Conservation (phyloP, 306 rosid species). For the Pueraria montana region DNA sequence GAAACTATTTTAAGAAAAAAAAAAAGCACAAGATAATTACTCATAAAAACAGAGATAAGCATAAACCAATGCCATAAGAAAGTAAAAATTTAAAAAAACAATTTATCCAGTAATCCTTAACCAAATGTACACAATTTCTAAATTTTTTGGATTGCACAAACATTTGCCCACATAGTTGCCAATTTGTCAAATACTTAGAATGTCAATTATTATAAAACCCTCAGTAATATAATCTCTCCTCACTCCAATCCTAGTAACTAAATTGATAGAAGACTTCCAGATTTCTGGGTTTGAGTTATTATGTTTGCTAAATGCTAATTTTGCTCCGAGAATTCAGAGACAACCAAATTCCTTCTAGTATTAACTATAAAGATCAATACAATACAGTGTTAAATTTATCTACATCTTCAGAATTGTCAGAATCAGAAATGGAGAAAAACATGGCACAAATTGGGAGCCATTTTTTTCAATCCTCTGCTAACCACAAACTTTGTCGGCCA, state of each 20-base stretch:
- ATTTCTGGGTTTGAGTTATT: background rate
- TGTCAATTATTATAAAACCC: constrained; percentile 10
- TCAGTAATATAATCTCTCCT: background rate
- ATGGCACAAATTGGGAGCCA: background rate
- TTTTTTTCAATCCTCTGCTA: background rate
- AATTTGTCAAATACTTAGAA: constrained; percentile 24
- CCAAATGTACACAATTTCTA: background rate
- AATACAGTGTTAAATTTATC: constrained; percentile 18
- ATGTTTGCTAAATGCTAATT: background rate
- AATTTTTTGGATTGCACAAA: background rate
- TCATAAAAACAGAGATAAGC: background rate
- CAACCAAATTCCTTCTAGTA: constrained; percentile 1
- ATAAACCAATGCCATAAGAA: constrained; percentile 17
- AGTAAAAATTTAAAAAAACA: background rate
- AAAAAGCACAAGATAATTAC: background rate
- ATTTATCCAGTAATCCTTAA: constrained; percentile 23
- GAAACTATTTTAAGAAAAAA: constrained; percentile 33
- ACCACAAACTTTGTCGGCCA: background rate
- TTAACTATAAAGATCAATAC: background rate
- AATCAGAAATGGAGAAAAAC: background rate
- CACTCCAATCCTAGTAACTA: constrained; percentile 19
- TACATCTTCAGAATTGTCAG: constrained; percentile 16
- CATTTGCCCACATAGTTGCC: background rate
- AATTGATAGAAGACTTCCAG: constrained; percentile 1
- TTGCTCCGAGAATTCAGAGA: background rate